Conservation (phyloP, 495 filamentous ascomycete species). For the Sporormia fimetaria region DNA sequence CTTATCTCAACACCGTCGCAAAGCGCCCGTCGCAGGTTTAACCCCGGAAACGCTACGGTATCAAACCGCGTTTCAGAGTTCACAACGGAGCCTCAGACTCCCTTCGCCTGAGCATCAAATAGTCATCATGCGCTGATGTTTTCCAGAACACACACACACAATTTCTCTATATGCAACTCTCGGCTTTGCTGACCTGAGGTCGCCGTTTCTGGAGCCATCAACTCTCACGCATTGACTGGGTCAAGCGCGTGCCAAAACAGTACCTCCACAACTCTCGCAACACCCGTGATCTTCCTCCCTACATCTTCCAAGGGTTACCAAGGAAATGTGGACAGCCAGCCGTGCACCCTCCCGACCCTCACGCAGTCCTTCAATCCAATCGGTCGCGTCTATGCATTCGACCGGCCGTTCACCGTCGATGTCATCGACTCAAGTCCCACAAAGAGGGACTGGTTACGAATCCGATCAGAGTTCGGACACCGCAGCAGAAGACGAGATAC, state of each 20-base stretch:
- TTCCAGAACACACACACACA: not conserved
- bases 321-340: conserved; percentile 21
- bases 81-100: not conserved
- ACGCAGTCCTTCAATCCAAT: conserved; percentile 12
- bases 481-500: conserved; percentile 12
- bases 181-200: not conserved
- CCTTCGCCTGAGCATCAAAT: not conserved
- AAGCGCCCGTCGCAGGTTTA: too few species aligned
- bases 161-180: not conserved
- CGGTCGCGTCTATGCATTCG: conserved; percentile 13
- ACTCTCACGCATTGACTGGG: not conserved
- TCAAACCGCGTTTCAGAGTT: not conserved
- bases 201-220: not conserved
- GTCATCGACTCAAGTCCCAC: conserved; percentile 9
- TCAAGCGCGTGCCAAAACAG: not conserved
- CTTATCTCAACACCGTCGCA: too few species aligned
- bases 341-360: conserved; percentile 10
- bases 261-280: not conserved
- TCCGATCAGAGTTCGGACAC: conserved; percentile 15
- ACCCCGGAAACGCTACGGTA: not conserved
- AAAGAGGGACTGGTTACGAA: conserved; percentile 16
- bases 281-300: too few species aligned
- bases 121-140: not conserved
- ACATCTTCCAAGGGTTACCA: too few species aligned
- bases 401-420: conserved; percentile 9